These are phyloP conservation scores for Candida hispaniensis DNA, from an alignment of 805 yeast genomes.

Conservation along the genomic window DNA sequence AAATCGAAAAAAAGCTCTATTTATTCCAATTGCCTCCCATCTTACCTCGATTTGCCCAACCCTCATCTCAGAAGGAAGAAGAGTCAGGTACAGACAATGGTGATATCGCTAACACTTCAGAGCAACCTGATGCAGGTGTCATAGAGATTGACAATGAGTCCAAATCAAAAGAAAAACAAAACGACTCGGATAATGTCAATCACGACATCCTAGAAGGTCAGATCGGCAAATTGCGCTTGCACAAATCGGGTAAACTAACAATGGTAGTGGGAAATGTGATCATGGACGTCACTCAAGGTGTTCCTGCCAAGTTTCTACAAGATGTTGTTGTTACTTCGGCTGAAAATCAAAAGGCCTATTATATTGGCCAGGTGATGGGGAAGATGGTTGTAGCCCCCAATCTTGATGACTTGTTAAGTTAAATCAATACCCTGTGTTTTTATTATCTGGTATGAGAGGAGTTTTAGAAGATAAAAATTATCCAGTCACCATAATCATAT, in stretches of 20 bases:
- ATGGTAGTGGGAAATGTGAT: constrained; percentile 60
- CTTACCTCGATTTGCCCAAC: constrained; percentile 32
- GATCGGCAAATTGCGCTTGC: constrained; percentile 64
- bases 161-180: constrained; percentile 1
- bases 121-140: constrained; percentile 19
- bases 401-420: constrained; percentile 18
- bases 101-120: constrained; percentile 10
- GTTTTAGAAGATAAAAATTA: neutral
- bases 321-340: constrained; percentile 52
- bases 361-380: constrained; percentile 45
- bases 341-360: constrained; percentile 34
- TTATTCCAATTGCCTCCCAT: constrained; percentile 42
- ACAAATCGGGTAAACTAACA: constrained; percentile 73
- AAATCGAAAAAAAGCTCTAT: constrained; percentile 25
- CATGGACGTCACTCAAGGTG: constrained; percentile 63
- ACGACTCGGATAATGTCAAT: constrained; percentile 5
- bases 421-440: neutral
- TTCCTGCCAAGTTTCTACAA: constrained; percentile 58
- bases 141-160: constrained; percentile 15
- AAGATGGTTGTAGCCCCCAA: constrained; percentile 53
- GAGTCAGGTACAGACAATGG: no score
- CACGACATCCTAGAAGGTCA: constrained; percentile 38
- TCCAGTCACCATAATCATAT: neutral
- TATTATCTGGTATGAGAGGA: neutral
- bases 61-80: constrained; percentile 1